These are phyloP conservation scores for Plantago coronopus DNA, from an alignment of 305 asterid genomes.

Conservation along the genomic window DNA sequence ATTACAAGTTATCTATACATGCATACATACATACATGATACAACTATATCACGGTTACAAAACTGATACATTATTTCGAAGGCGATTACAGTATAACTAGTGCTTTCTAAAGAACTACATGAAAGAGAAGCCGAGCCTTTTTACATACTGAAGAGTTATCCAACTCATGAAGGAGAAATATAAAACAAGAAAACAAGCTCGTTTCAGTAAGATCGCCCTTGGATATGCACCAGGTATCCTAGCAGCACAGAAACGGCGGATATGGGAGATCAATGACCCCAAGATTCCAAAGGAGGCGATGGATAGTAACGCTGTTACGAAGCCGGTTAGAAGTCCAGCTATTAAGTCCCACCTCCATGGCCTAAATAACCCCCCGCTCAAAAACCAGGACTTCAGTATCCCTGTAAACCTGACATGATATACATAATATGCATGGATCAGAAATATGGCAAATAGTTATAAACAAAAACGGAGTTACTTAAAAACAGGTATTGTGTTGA, in stretches of 20 bases:
- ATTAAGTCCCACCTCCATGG: constrained; percentile 73
- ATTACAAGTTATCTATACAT: constrained; percentile 1
- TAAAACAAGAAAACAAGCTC: constrained; percentile 57
- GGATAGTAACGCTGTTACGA: constrained; percentile 48
- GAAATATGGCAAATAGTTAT: neutral
- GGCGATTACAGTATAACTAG: constrained; percentile 36
- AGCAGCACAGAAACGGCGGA: constrained; percentile 29
- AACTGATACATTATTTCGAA: constrained; percentile 33
- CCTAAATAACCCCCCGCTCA: constrained; percentile 30
- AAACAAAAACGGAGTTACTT: neutral
- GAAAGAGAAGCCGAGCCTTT: constrained; percentile 53
- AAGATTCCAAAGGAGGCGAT: constrained; percentile 41
- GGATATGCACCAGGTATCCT: constrained; percentile 26
- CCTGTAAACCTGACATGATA: constrained; percentile 56
- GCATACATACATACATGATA: neutral
- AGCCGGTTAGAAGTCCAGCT: constrained; percentile 55
- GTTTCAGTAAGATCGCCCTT: constrained; percentile 34
- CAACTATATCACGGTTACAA: constrained; percentile 30
- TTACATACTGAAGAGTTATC: constrained; percentile 62
- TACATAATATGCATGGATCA: constrained; percentile 12
- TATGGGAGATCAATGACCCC: constrained; percentile 32
- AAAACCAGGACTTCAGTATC: constrained; percentile 48
- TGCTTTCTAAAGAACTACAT: constrained; percentile 30
- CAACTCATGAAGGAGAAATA: constrained; percentile 77
- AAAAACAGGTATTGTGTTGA: neutral